Percentiles rank a stretch among this genome's conserved stretches.
Conservation (phyloP, 108 stramenopile genomes). For the Fistulifera pelliculosa region DNA sequence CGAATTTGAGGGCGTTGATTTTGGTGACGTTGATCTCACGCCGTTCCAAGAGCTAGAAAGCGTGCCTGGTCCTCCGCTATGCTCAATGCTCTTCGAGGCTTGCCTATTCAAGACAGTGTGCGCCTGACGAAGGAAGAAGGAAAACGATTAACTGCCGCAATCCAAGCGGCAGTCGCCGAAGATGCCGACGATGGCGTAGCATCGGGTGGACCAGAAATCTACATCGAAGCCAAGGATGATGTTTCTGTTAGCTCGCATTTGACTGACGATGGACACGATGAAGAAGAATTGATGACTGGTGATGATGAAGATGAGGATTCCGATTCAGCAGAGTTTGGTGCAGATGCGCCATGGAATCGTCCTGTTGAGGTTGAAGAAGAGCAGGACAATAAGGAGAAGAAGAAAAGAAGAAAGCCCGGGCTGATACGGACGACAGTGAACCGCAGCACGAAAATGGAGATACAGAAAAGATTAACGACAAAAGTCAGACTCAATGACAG, state of each 20-base stretch:
- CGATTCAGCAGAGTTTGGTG: not conserved
- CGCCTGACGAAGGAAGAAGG: not conserved
- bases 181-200: not conserved
- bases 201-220: not conserved
- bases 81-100: conserved; percentile 10
- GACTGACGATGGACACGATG: conserved; percentile 4
- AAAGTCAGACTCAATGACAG: no score
- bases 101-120: conserved; percentile 7
- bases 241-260: conserved; percentile 6
- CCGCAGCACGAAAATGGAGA: no score
- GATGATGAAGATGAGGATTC: conserved; percentile 5
- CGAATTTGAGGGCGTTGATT: conserved; percentile 4
- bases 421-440: no score
- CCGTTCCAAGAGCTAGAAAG: not conserved
- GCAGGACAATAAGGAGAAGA: no score
- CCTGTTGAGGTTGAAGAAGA: no score
- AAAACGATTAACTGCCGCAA: not conserved
- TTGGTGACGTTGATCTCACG: conserved; percentile 4
- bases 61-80: conserved; percentile 2
- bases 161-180: conserved; percentile 1
- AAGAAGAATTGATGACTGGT: not conserved
- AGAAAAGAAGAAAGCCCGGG: no score
- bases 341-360: conserved; percentile 2
- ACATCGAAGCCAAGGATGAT: conserved; percentile 11
- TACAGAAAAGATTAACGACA: no score